These are phyloP conservation scores for Mycena indigotica DNA, from an alignment of 768 basidiomycete genomes.

Conservation along the genomic window DNA sequence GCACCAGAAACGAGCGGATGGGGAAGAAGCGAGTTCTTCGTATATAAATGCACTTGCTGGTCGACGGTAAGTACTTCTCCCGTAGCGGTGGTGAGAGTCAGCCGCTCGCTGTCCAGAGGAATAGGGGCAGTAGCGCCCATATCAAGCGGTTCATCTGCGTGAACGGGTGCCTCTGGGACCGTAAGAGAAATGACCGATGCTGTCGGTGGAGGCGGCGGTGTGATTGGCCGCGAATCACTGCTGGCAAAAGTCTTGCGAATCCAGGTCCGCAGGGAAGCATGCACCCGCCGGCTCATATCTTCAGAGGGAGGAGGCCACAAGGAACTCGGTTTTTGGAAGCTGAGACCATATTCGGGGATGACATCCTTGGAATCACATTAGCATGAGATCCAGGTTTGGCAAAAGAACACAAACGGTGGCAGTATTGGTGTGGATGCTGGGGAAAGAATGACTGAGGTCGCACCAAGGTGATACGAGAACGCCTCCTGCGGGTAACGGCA, in stretches of 20 bases:
- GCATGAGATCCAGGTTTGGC: neutral
- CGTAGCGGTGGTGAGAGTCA: slow-evolving; percentile 45
- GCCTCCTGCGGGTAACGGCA: slow-evolving; percentile 86
- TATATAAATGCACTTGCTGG: slow-evolving; percentile 84
- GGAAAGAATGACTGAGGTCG: slow-evolving; percentile 92
- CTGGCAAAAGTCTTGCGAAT: slow-evolving; percentile 57
- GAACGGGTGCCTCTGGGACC: slow-evolving; percentile 15
- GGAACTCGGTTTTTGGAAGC: slow-evolving; percentile 75
- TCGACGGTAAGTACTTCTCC: slow-evolving; percentile 58
- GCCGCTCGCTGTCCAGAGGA: slow-evolving; percentile 45
- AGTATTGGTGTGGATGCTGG: slow-evolving; percentile 83
- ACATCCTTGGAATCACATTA: slow-evolving; percentile 58
- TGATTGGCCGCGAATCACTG: slow-evolving; percentile 25
- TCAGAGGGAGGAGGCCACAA: slow-evolving; percentile 78
- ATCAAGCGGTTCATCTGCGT: slow-evolving; percentile 39
- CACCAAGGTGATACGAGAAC: slow-evolving; percentile 92
- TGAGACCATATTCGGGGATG: slow-evolving; percentile 73
- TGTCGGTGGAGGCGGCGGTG: slow-evolving; percentile 14
- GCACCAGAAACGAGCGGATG: slow-evolving; percentile 87
- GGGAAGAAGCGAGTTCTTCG: slow-evolving; percentile 71
- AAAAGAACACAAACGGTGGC: slow-evolving; percentile 58
- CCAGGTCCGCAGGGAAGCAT: slow-evolving; percentile 58
- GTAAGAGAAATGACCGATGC: slow-evolving; percentile 5
- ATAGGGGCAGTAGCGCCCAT: slow-evolving; percentile 51
- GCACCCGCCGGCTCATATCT: slow-evolving; percentile 60